A percentile compares a stretch with the other conserved stretches of the same genome.
phyloP scores from a whole-genome alignment of 495 filamentous ascomycete genomes.

The Hypoxylon fuscum region DNA sequence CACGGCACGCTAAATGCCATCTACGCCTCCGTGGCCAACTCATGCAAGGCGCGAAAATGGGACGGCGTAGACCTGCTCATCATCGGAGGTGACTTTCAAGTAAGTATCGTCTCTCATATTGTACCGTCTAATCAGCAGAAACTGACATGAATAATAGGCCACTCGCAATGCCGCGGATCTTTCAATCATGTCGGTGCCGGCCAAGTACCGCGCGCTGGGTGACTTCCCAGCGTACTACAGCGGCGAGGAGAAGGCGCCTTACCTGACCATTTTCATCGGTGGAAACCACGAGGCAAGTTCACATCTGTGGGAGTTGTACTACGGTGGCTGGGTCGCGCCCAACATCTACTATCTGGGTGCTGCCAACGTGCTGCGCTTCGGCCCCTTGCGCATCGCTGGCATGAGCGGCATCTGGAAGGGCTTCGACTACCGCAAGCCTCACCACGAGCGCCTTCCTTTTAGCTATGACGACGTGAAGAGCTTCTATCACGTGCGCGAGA shows the following conservation, averaged over 20 bases:
- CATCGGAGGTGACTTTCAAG: slow-evolving; percentile 92
- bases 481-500: slow-evolving; percentile 87
- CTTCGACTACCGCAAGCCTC: slow-evolving; percentile 80
- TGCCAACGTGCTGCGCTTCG: slow-evolving; percentile 83
- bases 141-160: slow-evolving; percentile 52
- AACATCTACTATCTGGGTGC: slow-evolving; percentile 97
- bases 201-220: slow-evolving; percentile 82
- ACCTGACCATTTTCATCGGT: slow-evolving; percentile 88
- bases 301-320: slow-evolving; percentile 88
- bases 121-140: slow-evolving; percentile 34
- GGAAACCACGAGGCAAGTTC: slow-evolving; percentile 95
- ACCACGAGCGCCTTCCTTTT: slow-evolving; percentile 89
- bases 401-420: slow-evolving; percentile 94
- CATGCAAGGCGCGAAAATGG: slow-evolving; percentile 74
- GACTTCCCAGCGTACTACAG: slow-evolving; percentile 96
- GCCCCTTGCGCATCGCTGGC: slow-evolving; percentile 85
- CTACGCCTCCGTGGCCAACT: slow-evolving; percentile 74
- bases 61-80: slow-evolving; percentile 82
- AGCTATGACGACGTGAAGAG: slow-evolving; percentile 72
- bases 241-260: slow-evolving; percentile 78
- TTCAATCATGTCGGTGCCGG: slow-evolving; percentile 83
- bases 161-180: slow-evolving; percentile 89
- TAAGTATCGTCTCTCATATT: slow-evolving; percentile 41
- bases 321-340: slow-evolving; percentile 95
- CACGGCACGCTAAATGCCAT: slow-evolving; percentile 92